Percentiles rank a stretch among this genome's conserved stretches.
Conservation (phyloP, 441 rosid genomes). For the Populus trichocarpa region DNA sequence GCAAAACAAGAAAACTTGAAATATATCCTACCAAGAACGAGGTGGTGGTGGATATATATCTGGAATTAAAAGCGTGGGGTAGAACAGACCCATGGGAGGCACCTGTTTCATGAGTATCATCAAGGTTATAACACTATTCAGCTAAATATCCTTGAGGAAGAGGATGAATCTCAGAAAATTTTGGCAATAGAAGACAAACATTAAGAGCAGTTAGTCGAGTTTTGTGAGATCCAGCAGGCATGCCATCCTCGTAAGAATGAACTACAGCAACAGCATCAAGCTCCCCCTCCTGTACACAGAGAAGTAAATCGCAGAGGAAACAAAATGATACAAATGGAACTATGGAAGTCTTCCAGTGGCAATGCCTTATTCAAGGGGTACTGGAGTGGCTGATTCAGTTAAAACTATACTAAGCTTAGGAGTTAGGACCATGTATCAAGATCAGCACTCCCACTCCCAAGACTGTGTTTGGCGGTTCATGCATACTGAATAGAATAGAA, state of each 20-base stretch:
- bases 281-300: conserved; percentile 59
- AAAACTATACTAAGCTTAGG: neutral
- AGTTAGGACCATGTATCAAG: neutral
- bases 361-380: neutral
- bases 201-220: conserved; percentile 85
- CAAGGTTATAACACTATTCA: neutral
- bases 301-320: conserved; percentile 5
- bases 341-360: neutral
- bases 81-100: conserved; percentile 96
- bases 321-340: neutral
- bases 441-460: neutral
- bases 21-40: conserved; percentile 60
- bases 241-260: conserved; percentile 74
- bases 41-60: conserved; percentile 90
- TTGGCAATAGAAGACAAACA: conserved; percentile 35
- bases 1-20: conserved; percentile 10
- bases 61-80: conserved; percentile 84
- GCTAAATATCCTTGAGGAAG: conserved; percentile 11
- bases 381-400: neutral
- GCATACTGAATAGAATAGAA: neutral
- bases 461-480: neutral
- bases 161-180: conserved; percentile 11
- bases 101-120: conserved; percentile 43
- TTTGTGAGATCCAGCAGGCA: conserved; percentile 77
- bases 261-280: conserved; percentile 61